Percentiles rank a stretch among this genome's conserved stretches.
Conservation (phyloP, 345 rosid genomes). For the Eucalyptus paniculata region DNA sequence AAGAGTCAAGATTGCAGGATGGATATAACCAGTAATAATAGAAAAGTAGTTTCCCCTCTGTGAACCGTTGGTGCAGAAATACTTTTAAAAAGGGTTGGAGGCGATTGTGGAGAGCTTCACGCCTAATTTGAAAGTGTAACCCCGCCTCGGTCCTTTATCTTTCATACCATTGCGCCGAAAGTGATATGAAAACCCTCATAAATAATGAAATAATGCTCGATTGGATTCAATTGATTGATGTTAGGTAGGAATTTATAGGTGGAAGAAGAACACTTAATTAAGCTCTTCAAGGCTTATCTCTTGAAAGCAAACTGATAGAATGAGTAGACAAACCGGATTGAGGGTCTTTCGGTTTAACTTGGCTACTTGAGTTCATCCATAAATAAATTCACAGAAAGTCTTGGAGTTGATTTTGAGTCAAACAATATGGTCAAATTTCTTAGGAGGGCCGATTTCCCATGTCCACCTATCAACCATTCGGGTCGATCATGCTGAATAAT, state of each 20-base stretch:
- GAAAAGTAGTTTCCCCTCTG: background rate
- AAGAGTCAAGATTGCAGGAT: background rate
- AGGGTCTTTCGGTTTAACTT: background rate
- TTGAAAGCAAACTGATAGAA: background rate
- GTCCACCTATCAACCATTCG: background rate
- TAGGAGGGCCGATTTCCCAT: background rate
- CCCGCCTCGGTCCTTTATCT: background rate
- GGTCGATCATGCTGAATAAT: background rate
- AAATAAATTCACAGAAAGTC: background rate
- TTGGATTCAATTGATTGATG: background rate
- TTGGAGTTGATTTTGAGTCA: background rate
- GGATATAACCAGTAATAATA: background rate
- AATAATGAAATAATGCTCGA: background rate
- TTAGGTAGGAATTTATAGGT: background rate
- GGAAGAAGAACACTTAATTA: background rate
- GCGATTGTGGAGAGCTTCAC: background rate
- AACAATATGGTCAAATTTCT: background rate
- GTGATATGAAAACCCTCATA: background rate
- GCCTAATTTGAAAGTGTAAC: background rate
- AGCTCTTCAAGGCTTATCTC: background rate
- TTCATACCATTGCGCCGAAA: background rate
- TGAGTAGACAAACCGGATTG: background rate
- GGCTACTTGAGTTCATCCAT: background rate
- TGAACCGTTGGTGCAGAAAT: background rate
- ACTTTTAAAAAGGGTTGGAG: background rate